Percentiles rank a stretch among this genome's conserved stretches.
Evolutionary conservation across 495 filamentous ascomycete species (phyloP).

Genomic region (Talaromyces thailandensis): DNA sequence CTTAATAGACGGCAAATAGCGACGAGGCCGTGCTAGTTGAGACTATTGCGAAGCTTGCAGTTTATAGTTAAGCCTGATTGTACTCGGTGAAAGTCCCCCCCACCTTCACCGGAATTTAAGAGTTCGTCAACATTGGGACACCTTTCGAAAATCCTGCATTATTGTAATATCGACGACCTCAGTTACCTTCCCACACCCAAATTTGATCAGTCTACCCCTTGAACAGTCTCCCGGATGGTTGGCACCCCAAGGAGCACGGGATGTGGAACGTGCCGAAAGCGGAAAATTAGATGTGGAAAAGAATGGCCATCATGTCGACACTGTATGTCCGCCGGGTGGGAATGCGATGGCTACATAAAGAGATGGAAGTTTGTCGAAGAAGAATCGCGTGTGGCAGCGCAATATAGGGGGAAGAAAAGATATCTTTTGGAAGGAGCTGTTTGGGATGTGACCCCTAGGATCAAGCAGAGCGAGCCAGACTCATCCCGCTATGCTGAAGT

Average conservation of each 20-base stretch:
- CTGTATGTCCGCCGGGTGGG: background rate
- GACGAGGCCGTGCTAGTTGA: no score
- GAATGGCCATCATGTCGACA: background rate
- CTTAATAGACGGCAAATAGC: no score
- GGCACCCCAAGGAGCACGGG: background rate
- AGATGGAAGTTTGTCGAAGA: slow-evolving; percentile 3
- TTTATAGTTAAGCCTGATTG: no score
- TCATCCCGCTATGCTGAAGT: background rate
- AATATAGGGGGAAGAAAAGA: background rate
- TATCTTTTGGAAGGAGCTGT: background rate
- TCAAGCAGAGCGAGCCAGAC: background rate
- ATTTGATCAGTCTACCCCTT: background rate
- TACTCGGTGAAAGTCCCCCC: no score
- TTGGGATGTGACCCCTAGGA: background rate
- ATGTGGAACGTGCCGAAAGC: background rate
- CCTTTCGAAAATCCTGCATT: background rate
- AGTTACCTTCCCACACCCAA: background rate
- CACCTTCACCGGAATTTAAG: no score
- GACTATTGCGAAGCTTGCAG: no score
- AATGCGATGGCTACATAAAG: background rate
- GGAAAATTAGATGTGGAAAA: background rate
- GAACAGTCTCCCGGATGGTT: background rate
- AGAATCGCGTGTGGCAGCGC: background rate
- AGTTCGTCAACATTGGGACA: no score
- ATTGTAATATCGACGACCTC: background rate